Evolutionary conservation across 1,284 basidiomycete genomes (phyloP).

Genomic region (Puccinia hordei): DNA sequence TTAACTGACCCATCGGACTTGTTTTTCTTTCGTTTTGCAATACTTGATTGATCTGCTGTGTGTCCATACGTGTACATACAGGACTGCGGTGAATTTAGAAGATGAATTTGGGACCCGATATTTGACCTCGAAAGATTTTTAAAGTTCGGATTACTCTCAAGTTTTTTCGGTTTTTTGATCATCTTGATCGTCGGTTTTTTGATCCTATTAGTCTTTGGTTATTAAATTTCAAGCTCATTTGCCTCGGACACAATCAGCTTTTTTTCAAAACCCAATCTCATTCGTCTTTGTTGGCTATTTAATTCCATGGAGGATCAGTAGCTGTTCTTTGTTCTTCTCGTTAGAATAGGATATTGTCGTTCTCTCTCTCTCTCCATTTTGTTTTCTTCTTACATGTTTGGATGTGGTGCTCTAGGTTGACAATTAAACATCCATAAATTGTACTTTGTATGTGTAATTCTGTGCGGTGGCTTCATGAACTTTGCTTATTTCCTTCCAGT

Average conservation of each 20-base stretch:
- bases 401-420: too few species aligned
- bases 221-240: constrained; percentile 33
- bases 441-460: too few species aligned
- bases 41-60: too few species aligned
- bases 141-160: constrained; percentile 78
- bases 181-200: constrained; percentile 60
- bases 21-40: constrained; percentile 54
- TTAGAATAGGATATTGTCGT: too few species aligned
- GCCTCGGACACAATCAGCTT: too few species aligned
- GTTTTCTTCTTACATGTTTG: too few species aligned
- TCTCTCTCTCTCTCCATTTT: too few species aligned
- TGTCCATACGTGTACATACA: constrained; percentile 50
- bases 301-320: background rate
- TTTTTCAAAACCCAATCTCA: too few species aligned
- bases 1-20: constrained; percentile 65
- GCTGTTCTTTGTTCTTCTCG: too few species aligned
- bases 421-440: too few species aligned
- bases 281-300: background rate
- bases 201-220: constrained; percentile 70
- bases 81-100: constrained; percentile 73
- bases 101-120: constrained; percentile 84
- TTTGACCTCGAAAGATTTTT: constrained; percentile 56
- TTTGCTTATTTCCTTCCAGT: too few species aligned
- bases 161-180: constrained; percentile 73
- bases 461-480: too few species aligned